Base-by-base conservation (phyloP, 257 asterid genomes). In the Solanum phureja region DNA sequence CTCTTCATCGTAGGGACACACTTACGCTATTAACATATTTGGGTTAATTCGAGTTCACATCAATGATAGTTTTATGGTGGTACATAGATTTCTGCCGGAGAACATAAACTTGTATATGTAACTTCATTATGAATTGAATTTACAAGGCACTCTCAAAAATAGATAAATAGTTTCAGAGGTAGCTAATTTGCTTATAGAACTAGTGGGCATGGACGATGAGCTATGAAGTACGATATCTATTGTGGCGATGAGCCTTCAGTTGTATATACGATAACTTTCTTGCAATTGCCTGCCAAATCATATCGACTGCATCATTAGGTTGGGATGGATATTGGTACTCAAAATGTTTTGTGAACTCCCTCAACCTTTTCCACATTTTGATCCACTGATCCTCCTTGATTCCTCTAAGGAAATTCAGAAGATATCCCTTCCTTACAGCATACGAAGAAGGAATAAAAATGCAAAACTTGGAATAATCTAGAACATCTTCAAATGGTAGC, bases 281-380 rank as follows among this genome's bases (percentile, higher is more conserved):
- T 0, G 91, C 86, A 49, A 93, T 90, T 42, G 94, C 92, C 90
- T 93, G 93, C 99, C 99, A 96, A 89, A 96, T 94, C 99, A 96
- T 96, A 76, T 96, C 96, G 87, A 95, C 98, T 23, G 98, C 97
- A 91, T 96, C 97, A 83, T 88, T 85, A 7, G 90, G 88, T 82
- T 82, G 89, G 75, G 98, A 93, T 34, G 98, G 98, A 87, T 76
- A 94, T 34, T 91, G 96, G 82, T 94, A 95, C 83, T 96, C 98
- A 66, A 89, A 94, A 76, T 93, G 95, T 62, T 75, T 60, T 44
- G 93, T 86, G 2, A 94, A 35, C 77, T 64, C 87, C 87, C 92
- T 95, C 86, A 96, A 88, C 72, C 90, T 94, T 83, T 86, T 91
- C 98, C 98, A 94, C 98, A 95, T 95, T 91, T 89, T 66, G 31